These are phyloP conservation scores for Mycena maculata DNA, from an alignment of 768 basidiomycete genomes.

Conservation along the genomic window DNA sequence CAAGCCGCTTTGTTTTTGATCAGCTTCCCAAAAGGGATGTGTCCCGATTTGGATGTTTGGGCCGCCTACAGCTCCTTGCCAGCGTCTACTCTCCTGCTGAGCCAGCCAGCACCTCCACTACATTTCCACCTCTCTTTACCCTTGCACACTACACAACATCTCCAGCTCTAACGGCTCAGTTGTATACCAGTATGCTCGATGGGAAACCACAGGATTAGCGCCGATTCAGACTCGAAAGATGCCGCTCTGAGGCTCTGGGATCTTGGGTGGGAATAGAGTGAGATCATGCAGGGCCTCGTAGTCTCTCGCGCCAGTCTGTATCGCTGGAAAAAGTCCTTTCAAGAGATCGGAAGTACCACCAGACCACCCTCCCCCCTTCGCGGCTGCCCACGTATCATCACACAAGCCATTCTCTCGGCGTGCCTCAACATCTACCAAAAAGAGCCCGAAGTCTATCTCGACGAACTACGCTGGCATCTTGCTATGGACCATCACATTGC, in stretches of 20 bases:
- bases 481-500: slow-evolving; percentile 27
- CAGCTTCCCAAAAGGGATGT: too few relatives aligned
- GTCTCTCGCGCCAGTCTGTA: slow-evolving; percentile 42
- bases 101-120: too few relatives aligned
- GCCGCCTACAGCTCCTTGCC: too few relatives aligned
- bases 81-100: too few relatives aligned
- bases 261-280: slow-evolving; percentile 12
- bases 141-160: too few relatives aligned
- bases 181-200: too few relatives aligned
- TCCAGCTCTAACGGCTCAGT: too few relatives aligned
- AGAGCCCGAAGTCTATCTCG: slow-evolving; percentile 14
- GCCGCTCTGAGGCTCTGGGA: neutral
- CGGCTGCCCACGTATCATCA: slow-evolving; percentile 16
- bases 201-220: slow-evolving; percentile 6
- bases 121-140: too few relatives aligned
- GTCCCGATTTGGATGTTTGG: too few relatives aligned
- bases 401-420: slow-evolving; percentile 6
- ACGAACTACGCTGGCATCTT: slow-evolving; percentile 25
- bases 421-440: slow-evolving; percentile 11
- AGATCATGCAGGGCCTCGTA: slow-evolving; percentile 37
- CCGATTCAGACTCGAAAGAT: slow-evolving; percentile 9
- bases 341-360: slow-evolving; percentile 2
- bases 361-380: slow-evolving; percentile 18
- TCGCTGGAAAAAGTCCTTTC: slow-evolving; percentile 35
- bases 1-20: too few relatives aligned